Conservation (phyloP, 371 early-diverging fungal genomes). For the Lichtheimia ramosa region DNA sequence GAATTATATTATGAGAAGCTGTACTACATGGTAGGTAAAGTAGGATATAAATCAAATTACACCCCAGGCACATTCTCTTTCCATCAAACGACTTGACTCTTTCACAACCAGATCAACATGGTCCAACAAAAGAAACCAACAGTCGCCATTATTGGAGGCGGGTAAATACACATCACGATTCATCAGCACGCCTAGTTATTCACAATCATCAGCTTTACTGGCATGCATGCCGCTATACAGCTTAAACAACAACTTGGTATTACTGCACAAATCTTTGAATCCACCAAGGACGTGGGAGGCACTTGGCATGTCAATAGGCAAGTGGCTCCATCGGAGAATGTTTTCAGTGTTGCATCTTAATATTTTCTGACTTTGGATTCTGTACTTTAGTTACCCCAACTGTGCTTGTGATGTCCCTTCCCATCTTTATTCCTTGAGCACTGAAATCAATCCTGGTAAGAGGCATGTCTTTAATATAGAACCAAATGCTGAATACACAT, state of each 20-base stretch:
- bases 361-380: slow-evolving; percentile 53
- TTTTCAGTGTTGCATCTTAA: too few relatives aligned
- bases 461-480: slow-evolving; percentile 24
- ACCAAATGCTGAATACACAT: slow-evolving; percentile 22
- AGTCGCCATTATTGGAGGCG: slow-evolving; percentile 21
- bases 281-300: slow-evolving; percentile 54
- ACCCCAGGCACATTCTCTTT: too few relatives aligned
- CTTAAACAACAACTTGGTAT: slow-evolving; percentile 50
- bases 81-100: too few relatives aligned
- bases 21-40: too few relatives aligned
- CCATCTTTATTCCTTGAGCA: slow-evolving; percentile 53
- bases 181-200: background rate
- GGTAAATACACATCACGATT: background rate
- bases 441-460: slow-evolving; percentile 48
- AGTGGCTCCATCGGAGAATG: too few relatives aligned
- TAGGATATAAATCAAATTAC: too few relatives aligned
- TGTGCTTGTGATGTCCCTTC: slow-evolving; percentile 21
- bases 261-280: slow-evolving; percentile 51
- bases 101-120: too few relatives aligned
- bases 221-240: slow-evolving; percentile 57
- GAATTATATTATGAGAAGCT: too few relatives aligned
- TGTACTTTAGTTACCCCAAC: slow-evolving; percentile 20
- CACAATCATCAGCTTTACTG: slow-evolving; percentile 48
- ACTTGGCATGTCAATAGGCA: slow-evolving; percentile 52
- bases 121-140: background rate